Percentiles rank a stretch among this genome's conserved stretches.
These are phyloP conservation scores for Perkinsus chesapeaki DNA, from an alignment of 169 alveolate species.

Conservation along the genomic window DNA sequence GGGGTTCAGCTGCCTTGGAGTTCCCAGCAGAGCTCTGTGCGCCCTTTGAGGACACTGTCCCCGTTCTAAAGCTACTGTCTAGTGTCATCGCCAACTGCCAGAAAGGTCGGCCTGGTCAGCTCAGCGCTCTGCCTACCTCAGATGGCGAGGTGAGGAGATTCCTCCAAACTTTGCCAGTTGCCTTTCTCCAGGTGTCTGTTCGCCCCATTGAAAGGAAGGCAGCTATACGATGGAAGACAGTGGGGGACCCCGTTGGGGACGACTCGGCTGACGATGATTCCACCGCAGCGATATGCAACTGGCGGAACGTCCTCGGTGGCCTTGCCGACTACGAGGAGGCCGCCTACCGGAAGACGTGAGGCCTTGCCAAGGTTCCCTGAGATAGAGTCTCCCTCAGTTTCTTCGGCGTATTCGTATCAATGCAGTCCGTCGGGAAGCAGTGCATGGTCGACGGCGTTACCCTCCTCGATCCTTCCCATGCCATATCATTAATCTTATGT, in stretches of 20 bases:
- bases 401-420: background rate
- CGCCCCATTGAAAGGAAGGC: background rate
- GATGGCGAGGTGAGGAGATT: background rate
- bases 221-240: background rate
- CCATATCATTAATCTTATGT: background rate
- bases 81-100: background rate
- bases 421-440: background rate
- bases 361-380: background rate
- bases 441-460: background rate
- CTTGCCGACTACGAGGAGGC: background rate
- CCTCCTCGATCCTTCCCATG: background rate
- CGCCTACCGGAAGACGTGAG: background rate
- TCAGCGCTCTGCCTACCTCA: background rate
- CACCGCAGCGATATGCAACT: background rate
- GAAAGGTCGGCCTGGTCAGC: background rate
- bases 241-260: background rate
- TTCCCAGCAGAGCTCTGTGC: background rate
- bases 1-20: background rate
- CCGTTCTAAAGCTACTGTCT: background rate
- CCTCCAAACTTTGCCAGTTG: background rate
- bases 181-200: background rate
- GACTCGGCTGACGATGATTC: background rate
- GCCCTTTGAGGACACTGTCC: background rate
- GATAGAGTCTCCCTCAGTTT: background rate
- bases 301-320: background rate